These are phyloP conservation scores for Neobulgaria alba DNA, from an alignment of 2,329 filamentous ascomycete species.

Conservation along the genomic window DNA sequence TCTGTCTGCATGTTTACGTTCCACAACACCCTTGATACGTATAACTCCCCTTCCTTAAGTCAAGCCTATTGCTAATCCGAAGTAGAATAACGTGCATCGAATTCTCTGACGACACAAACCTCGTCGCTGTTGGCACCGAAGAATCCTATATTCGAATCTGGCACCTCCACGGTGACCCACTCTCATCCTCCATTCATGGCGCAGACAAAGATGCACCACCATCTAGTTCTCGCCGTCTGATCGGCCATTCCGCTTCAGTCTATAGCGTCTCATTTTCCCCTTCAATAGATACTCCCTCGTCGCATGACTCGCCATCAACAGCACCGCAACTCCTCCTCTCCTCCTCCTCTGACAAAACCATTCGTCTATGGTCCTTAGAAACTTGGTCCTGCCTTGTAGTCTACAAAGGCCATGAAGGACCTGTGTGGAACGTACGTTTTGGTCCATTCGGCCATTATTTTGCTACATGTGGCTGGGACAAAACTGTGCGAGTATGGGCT, in stretches of 20 bases:
- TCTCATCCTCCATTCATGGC: slow-evolving; percentile 60
- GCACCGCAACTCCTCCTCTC: slow-evolving; percentile 74
- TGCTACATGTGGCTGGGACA: slow-evolving; percentile 76
- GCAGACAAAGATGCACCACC: slow-evolving; percentile 52
- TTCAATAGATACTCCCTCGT: slow-evolving; percentile 16
- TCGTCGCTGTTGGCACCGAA: slow-evolving; percentile 81
- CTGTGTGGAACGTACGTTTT: slow-evolving; percentile 83
- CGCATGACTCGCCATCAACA: slow-evolving; percentile 33
- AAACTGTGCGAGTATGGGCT: slow-evolving; percentile 82
- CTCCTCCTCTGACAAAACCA: slow-evolving; percentile 75
- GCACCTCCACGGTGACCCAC: slow-evolving; percentile 76
- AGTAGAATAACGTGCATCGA: slow-evolving; percentile 81
- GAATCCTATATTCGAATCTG: slow-evolving; percentile 96
- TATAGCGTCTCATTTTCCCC: slow-evolving; percentile 81
- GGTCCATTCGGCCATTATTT: slow-evolving; percentile 96
- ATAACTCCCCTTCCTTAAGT: slow-evolving; percentile 28
- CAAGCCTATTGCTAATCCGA: slow-evolving; percentile 11
- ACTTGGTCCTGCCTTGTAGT: slow-evolving; percentile 87
- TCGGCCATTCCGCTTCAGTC: slow-evolving; percentile 84
- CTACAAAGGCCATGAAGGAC: slow-evolving; percentile 87
- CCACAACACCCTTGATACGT: slow-evolving; percentile 91
- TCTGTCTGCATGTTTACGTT: slow-evolving; percentile 98
- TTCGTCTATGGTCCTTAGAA: slow-evolving; percentile 89
- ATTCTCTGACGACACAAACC: slow-evolving; percentile 81
- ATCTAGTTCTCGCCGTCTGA: slow-evolving; percentile 64